Base-by-base conservation (phyloP, 148 eudicot species). In the Linanthus parryae region DNA sequence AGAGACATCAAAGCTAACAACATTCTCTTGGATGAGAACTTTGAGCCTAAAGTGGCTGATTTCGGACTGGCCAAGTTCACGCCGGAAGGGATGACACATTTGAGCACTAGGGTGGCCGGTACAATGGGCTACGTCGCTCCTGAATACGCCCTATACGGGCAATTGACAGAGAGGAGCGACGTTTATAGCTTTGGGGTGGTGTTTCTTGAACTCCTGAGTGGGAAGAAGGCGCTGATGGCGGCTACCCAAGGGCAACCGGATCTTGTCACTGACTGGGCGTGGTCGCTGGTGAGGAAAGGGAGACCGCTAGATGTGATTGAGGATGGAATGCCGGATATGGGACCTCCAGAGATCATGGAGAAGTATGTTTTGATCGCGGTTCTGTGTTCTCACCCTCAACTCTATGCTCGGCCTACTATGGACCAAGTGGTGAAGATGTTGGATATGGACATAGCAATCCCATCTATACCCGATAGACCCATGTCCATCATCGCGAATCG, bases 101-200 rank as follows among this genome's bases (percentile, higher is more conserved):
- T 85, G 82, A 89, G 97, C 68, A 89, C 97, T 7, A 66, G 81
- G 54, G 97, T 85, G 18, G 95, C 97, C 0, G 97, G 95, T 28
- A 89, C 97, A 12, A 80, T 85, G 97, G 97, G 97, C 0, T 89
- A 85, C 70, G 94, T 89, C 12, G 87, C 97, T 1, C 97, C 97
- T 0, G 97, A 89, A 48, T 89, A 89, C 57, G 94, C 95, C 0
- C 48, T 89, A 6, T 85, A 85, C 25, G 97, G 97, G n/a, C 90
- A 89, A 9, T 66, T 89, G 61, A 85, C 97, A 0, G 91, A 85
- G 44, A 79, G 91, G 36, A 89, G 91, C 10, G 95, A 89, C 64
- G 97, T 89, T 11, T 89, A 79, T 44, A 82, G 95, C 46, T 89
- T 89, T 55, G 97, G 97, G 8, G 89, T 89, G 14, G 78, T 88